phyloP scores from a whole-genome alignment of 176 grass and related monocot species.

The Dendrocalamus sinicus region DNA sequence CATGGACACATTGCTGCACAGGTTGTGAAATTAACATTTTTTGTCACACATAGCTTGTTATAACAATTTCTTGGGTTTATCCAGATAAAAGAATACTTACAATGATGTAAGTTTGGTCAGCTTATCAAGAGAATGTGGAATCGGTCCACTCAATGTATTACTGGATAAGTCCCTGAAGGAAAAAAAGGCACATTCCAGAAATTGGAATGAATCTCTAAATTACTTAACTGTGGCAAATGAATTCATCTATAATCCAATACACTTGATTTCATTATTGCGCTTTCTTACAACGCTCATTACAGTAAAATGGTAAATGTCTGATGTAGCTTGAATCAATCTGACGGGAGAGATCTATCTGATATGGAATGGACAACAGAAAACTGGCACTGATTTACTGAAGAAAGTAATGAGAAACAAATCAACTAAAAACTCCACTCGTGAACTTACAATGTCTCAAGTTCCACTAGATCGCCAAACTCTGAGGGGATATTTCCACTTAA shows the following conservation, averaged over 20 bases:
- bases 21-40: slow-evolving; percentile 32
- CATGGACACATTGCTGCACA: slow-evolving; percentile 95
- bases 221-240: not conserved
- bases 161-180: slow-evolving; percentile 85
- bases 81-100: slow-evolving; percentile 63
- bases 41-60: not conserved
- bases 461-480: slow-evolving; percentile 83
- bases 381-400: slow-evolving; percentile 16
- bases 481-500: slow-evolving; percentile 87
- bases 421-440: slow-evolving; percentile 27
- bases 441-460: slow-evolving; percentile 83
- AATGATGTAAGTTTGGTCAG: slow-evolving; percentile 81
- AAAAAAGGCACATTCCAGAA: slow-evolving; percentile 19
- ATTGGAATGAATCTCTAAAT: not conserved
- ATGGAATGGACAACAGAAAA: slow-evolving; percentile 25
- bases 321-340: slow-evolving; percentile 17
- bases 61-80: slow-evolving; percentile 30
- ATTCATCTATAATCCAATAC: not conserved
- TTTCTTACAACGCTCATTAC: slow-evolving; percentile 13
- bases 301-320: not conserved
- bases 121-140: slow-evolving; percentile 85
- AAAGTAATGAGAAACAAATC: not conserved
- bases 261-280: not conserved
- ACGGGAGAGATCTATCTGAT: not conserved
- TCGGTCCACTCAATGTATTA: slow-evolving; percentile 89